These are phyloP conservation scores for Pyracantha coccinea DNA, from an alignment of 331 rosid species.

Conservation along the genomic window DNA sequence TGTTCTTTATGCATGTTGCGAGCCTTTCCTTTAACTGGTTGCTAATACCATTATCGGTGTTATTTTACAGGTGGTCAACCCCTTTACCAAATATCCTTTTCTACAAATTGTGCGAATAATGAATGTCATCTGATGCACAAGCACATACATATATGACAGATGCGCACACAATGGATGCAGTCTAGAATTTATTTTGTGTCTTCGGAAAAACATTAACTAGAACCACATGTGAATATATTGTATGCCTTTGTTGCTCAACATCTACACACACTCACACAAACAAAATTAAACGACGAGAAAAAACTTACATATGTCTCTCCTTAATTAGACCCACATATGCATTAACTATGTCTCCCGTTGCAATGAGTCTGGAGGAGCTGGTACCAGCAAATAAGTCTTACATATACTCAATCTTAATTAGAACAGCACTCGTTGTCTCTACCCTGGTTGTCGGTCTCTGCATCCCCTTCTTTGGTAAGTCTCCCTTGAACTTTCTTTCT, in stretches of 20 bases:
- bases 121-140: neutral
- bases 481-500: constrained; percentile 9
- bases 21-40: constrained; percentile 5
- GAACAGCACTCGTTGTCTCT: constrained; percentile 77
- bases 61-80: constrained; percentile 90
- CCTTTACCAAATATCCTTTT: constrained; percentile 97
- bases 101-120: neutral
- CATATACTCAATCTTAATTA: constrained; percentile 48
- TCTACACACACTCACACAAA: neutral
- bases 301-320: constrained; percentile 20
- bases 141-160: neutral
- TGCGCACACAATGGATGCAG: neutral
- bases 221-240: neutral
- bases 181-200: neutral
- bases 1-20: neutral
- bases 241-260: neutral
- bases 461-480: constrained; percentile 89
- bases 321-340: constrained; percentile 80
- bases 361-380: constrained; percentile 87
- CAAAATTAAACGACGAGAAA: neutral
- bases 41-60: constrained; percentile 7
- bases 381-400: constrained; percentile 63
- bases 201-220: neutral
- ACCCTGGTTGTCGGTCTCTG: constrained; percentile 70
- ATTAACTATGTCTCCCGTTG: constrained; percentile 90